A percentile compares a stretch with the other conserved stretches of the same genome.
Evolutionary conservation across 768 basidiomycete species (phyloP).

Genomic region (Tricholoma flavovirens): DNA sequence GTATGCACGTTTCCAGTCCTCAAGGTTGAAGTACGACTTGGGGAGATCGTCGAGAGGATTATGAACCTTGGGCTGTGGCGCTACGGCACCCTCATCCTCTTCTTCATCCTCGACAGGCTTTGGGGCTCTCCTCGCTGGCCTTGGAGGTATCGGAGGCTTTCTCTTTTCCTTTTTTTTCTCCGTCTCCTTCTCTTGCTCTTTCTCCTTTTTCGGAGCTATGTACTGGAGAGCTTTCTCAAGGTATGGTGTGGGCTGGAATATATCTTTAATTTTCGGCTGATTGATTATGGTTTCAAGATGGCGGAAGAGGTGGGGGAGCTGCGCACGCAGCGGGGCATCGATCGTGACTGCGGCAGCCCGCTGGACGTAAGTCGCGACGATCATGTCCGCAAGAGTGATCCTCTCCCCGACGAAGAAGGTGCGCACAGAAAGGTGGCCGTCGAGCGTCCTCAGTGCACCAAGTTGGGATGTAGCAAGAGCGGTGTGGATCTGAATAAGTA

Average conservation of each 20-base stretch:
- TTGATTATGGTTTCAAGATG: constrained; percentile 84
- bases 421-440: constrained; percentile 65
- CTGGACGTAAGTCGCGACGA: constrained; percentile 54
- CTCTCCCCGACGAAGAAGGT: constrained; percentile 95
- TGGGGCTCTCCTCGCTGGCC: constrained; percentile 53
- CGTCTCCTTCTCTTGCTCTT: constrained; percentile 60
- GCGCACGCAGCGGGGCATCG: constrained; percentile 60
- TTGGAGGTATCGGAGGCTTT: constrained; percentile 34
- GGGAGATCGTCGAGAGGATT: constrained; percentile 92
- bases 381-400: constrained; percentile 89
- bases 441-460: constrained; percentile 59
- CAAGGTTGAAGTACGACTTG: constrained; percentile 81
- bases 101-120: constrained; percentile 63
- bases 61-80: constrained; percentile 85
- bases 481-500: constrained; percentile 48
- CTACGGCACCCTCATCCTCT: constrained; percentile 65
- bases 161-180: constrained; percentile 46
- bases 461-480: constrained; percentile 45
- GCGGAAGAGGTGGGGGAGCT: constrained; percentile 74
- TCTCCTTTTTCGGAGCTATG: constrained; percentile 72
- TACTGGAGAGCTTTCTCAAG: constrained; percentile 68
- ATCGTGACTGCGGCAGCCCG: constrained; percentile 49
- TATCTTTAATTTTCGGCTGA: constrained; percentile 67
- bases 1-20: constrained; percentile 97
- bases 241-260: constrained; percentile 58